Conservation (phyloP, 108 stramenopile genomes). For the Skeletonema marinoi region DNA sequence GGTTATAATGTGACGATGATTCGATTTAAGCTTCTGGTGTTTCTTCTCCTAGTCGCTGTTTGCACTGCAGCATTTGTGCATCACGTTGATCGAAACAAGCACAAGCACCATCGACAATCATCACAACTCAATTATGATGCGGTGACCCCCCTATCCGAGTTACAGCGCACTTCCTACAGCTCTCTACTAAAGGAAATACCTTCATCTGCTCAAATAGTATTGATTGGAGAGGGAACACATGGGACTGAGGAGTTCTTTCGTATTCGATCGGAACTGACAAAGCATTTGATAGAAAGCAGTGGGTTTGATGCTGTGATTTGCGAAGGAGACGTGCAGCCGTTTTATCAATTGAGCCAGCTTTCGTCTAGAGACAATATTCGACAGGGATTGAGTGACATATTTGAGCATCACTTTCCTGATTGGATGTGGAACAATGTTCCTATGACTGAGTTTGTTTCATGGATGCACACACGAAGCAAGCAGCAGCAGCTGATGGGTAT, state of each 20-base stretch:
- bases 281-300: neutral
- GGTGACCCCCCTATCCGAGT: neutral
- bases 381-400: neutral
- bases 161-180: neutral
- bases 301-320: slow-evolving; percentile 10
- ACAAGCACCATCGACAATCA: neutral
- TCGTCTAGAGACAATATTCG: neutral
- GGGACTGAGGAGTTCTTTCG: slow-evolving; percentile 15
- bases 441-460: slow-evolving; percentile 20
- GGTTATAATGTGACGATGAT: neutral
- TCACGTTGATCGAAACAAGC: neutral
- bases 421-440: slow-evolving; percentile 25
- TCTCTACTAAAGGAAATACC: neutral
- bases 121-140: neutral
- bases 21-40: neutral
- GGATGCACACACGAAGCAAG: neutral
- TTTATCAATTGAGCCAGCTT: slow-evolving; percentile 6
- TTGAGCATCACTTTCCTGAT: slow-evolving; percentile 3
- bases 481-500: slow-evolving; percentile 6
- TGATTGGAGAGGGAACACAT: slow-evolving; percentile 25
- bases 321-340: slow-evolving; percentile 11
- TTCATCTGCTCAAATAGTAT: slow-evolving; percentile 1
- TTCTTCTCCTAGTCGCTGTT: neutral
- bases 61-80: neutral
- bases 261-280: slow-evolving; percentile 12